A percentile compares a stretch with the other conserved stretches of the same genome.
phyloP scores from a whole-genome alignment of 768 basidiomycete species.

The Rhodotorula paludigena region DNA sequence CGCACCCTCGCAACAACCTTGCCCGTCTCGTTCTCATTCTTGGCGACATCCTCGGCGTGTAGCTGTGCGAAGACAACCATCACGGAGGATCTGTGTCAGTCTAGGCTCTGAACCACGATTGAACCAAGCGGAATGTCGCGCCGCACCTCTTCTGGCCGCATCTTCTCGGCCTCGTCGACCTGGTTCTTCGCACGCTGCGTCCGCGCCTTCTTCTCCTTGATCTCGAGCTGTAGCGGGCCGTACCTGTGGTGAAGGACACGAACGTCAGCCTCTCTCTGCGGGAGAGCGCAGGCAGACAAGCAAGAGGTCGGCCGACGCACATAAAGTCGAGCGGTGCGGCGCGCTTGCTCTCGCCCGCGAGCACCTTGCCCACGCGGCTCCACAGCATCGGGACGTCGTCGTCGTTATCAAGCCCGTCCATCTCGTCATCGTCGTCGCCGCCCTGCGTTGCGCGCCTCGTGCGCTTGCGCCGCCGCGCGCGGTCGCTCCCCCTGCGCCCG shows the following conservation, averaged over 20 bases:
- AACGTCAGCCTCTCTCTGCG: neutral
- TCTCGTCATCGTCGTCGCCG: conserved; percentile 49
- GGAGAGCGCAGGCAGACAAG: neutral
- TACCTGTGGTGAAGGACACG: conserved; percentile 63
- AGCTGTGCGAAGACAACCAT: conserved; percentile 46
- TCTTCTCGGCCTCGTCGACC: conserved; percentile 62
- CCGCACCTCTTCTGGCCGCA: conserved; percentile 63
- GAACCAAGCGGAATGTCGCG: rapidly evolving
- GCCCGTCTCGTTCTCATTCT: conserved; percentile 81
- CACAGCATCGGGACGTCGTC: conserved; percentile 51
- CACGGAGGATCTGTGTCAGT: neutral
- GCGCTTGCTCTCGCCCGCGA: conserved; percentile 70
- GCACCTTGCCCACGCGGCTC: conserved; percentile 78
- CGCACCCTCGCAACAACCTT: conserved; percentile 73
- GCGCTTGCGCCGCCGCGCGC: conserved; percentile 50
- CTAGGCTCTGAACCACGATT: no score
- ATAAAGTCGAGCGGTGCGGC: conserved; percentile 82
- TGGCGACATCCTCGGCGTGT: conserved; percentile 71
- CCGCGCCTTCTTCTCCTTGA: conserved; percentile 38
- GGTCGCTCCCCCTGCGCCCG: conserved; percentile 47
- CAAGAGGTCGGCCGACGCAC: conserved; percentile 51
- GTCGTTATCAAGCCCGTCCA: conserved; percentile 43
- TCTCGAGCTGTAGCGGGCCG: conserved; percentile 77
- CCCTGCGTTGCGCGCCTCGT: conserved; percentile 24
- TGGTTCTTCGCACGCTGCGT: conserved; percentile 56